Percentiles rank a stretch among this genome's conserved stretches.
Evolutionary conservation across 768 basidiomycete genomes (phyloP).

Genomic region (Termitomyces sp.): DNA sequence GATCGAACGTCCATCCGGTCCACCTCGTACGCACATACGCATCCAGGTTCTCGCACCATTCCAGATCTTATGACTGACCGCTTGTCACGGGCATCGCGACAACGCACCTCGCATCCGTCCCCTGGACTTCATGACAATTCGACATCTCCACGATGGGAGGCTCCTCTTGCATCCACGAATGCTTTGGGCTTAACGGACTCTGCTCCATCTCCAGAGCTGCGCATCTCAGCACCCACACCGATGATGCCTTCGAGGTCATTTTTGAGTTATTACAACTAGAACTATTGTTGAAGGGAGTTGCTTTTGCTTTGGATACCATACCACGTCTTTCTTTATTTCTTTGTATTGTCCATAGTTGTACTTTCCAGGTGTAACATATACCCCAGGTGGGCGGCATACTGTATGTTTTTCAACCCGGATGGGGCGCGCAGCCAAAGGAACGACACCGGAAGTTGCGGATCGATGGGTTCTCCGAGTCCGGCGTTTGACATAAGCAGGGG

Average conservation of each 20-base stretch:
- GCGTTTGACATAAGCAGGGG: not conserved
- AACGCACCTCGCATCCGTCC: not conserved
- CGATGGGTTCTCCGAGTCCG: too few species aligned
- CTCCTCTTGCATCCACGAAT: not conserved
- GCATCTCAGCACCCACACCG: conserved; percentile 11
- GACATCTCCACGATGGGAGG: not conserved
- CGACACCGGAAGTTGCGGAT: too few species aligned
- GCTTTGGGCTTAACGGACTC: conserved; percentile 9
- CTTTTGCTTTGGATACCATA: not conserved
- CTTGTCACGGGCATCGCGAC: conserved; percentile 2
- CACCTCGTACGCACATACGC: not conserved
- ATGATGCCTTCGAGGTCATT: conserved; percentile 5
- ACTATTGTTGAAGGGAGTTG: not conserved
- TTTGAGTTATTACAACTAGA: conserved; percentile 1
- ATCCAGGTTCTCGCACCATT: not conserved
- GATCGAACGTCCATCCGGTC: not conserved
- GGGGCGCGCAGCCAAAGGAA: too few species aligned
- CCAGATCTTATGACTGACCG: not conserved
- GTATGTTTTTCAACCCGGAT: not conserved
- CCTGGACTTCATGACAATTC: not conserved
- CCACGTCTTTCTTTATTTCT: not conserved
- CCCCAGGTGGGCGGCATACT: not conserved
- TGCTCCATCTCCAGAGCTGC: not conserved
- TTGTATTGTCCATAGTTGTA: not conserved
- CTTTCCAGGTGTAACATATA: not conserved